phyloP scores from a whole-genome alignment of 306 rosid genomes.

The Leucaena leucocephala region DNA sequence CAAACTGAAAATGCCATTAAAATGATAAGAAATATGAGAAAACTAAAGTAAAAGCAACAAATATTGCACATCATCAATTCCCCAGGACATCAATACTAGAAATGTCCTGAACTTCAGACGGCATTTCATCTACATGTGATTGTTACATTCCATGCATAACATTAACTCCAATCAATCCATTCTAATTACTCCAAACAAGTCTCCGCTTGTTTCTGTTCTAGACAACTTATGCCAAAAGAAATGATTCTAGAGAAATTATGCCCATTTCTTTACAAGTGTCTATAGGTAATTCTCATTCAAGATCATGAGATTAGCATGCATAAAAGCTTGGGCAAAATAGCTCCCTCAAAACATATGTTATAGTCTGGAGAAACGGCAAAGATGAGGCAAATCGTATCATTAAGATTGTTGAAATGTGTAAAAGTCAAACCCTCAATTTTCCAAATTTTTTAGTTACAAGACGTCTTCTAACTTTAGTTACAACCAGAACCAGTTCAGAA shows the following conservation, averaged over 20 bases:
- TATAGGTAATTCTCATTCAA: slow-evolving; percentile 18
- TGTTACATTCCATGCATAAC: not conserved
- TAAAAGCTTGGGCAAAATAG: slow-evolving; percentile 1
- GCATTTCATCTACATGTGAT: not conserved
- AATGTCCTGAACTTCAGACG: no score
- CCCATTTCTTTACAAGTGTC: not conserved
- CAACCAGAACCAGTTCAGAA: slow-evolving; percentile 29
- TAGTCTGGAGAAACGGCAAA: not conserved
- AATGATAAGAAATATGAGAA: not conserved
- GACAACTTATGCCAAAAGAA: not conserved
- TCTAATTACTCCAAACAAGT: not conserved
- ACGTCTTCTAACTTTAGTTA: slow-evolving; percentile 24
- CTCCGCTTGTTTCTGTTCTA: not conserved
- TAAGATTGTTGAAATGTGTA: not conserved
- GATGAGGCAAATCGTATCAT: not conserved
- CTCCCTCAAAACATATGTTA: not conserved
- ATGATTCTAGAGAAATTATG: not conserved
- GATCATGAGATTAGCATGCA: slow-evolving; percentile 8
- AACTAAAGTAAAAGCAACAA: not conserved
- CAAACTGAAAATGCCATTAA: not conserved
- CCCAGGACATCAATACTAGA: no score
- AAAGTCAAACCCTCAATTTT: slow-evolving; percentile 12
- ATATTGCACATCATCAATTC: not conserved
- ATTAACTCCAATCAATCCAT: not conserved
- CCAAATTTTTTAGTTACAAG: not conserved